Percentiles rank a stretch among this genome's conserved stretches.
These are phyloP conservation scores for Gnetum montanum DNA, from an alignment of 75 land plant genomes.

Conservation along the genomic window DNA sequence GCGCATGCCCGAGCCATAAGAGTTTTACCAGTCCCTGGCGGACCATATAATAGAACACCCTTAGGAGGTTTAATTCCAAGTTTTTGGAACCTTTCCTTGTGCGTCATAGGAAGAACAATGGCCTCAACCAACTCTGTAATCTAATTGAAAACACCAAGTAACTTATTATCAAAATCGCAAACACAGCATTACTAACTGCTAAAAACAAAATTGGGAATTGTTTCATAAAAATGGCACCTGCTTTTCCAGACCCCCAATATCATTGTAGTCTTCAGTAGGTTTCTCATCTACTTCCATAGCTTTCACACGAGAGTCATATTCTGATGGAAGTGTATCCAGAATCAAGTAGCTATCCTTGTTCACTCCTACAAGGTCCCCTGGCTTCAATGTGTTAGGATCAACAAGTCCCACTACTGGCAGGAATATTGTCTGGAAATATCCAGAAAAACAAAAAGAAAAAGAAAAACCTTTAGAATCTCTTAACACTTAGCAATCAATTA, in stretches of 20 bases:
- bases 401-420: slow-evolving; percentile 98
- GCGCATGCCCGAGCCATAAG: slow-evolving; percentile 99
- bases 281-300: slow-evolving; percentile 99
- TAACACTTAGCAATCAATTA: neutral
- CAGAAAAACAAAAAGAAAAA: neutral
- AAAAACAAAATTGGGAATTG: neutral
- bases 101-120: slow-evolving; percentile 99
- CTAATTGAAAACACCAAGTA: slow-evolving; percentile 16
- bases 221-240: slow-evolving; percentile 73
- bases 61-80: slow-evolving; percentile 93
- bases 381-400: slow-evolving; percentile 87
- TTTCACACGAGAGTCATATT: slow-evolving; percentile 98
- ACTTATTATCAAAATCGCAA: neutral
- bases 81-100: slow-evolving; percentile 89
- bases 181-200: neutral
- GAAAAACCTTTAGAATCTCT: neutral
- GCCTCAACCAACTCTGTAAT: slow-evolving; percentile 99
- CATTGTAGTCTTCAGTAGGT: slow-evolving; percentile 98
- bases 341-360: slow-evolving; percentile 98
- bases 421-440: slow-evolving; percentile 83
- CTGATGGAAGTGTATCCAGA: slow-evolving; percentile 97
- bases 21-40: slow-evolving; percentile 98
- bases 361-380: slow-evolving; percentile 97
- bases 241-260: slow-evolving; percentile 97
- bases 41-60: slow-evolving; percentile 95